Evolutionary conservation across 2,329 filamentous ascomycete species (phyloP).

Genomic region (Xylariaceae sp.): DNA sequence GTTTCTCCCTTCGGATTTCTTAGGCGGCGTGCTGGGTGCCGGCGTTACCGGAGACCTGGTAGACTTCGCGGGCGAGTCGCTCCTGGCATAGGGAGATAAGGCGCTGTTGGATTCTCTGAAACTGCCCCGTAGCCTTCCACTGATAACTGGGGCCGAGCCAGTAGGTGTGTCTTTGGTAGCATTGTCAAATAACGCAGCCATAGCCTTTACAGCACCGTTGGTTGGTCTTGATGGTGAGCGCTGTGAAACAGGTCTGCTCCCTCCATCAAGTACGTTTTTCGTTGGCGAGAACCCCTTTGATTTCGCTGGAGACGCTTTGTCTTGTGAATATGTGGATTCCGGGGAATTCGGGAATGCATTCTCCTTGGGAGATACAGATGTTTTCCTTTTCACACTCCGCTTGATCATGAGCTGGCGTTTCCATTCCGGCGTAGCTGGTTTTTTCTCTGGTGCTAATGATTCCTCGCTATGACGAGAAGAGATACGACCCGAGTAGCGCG

Average conservation of each 20-base stretch:
- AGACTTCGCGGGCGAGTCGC: slow-evolving; percentile 18
- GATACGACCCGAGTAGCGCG: slow-evolving; percentile 16
- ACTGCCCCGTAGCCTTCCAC: slow-evolving; percentile 13
- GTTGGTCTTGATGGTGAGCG: slow-evolving; percentile 32
- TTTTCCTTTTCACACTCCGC: slow-evolving; percentile 12
- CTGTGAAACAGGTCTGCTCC: slow-evolving; percentile 12
- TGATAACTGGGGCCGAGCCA: slow-evolving; percentile 9
- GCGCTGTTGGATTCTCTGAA: slow-evolving; percentile 25
- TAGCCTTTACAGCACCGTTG: slow-evolving; percentile 48
- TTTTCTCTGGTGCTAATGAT: slow-evolving; percentile 6
- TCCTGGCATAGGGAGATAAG: slow-evolving; percentile 31
- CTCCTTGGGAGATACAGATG: slow-evolving; percentile 20
- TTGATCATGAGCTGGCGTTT: slow-evolving; percentile 21
- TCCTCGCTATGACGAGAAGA: slow-evolving; percentile 20
- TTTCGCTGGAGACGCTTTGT: slow-evolving; percentile 5
- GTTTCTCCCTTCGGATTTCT: neutral
- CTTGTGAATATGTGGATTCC: neutral
- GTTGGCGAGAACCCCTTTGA: slow-evolving; percentile 5
- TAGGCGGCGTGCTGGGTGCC: slow-evolving; percentile 3
- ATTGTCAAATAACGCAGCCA: slow-evolving; percentile 56
- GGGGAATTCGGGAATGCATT: slow-evolving; percentile 18
- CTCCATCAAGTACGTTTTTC: slow-evolving; percentile 4
- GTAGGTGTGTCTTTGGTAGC: slow-evolving; percentile 32
- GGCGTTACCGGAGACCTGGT: slow-evolving; percentile 7
- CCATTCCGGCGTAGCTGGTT: slow-evolving; percentile 21